Evolutionary conservation across 2,329 filamentous ascomycete species (phyloP).

Genomic region (Pleurostoma richardsiae): DNA sequence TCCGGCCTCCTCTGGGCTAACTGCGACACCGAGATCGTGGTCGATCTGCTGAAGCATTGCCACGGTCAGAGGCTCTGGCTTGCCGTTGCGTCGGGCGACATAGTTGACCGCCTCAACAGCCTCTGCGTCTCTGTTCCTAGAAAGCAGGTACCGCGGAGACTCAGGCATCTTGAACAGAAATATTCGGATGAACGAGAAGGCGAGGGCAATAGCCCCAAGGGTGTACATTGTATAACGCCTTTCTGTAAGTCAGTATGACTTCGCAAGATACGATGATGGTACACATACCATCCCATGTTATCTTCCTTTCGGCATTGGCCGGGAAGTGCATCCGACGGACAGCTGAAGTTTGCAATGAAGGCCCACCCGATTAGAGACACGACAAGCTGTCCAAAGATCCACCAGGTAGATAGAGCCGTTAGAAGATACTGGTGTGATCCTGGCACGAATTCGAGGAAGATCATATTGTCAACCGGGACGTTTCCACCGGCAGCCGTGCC

Average conservation of each 20-base stretch:
- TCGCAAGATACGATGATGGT: too few species aligned
- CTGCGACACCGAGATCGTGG: background rate
- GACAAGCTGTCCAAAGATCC: conserved; percentile 45
- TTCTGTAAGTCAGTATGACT: background rate
- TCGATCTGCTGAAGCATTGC: conserved; percentile 25
- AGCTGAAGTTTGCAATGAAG: conserved; percentile 34
- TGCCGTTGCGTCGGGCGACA: conserved; percentile 32
- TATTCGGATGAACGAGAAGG: conserved; percentile 36
- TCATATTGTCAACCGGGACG: conserved; percentile 43
- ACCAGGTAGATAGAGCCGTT: conserved; percentile 38
- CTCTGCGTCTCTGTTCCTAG: conserved; percentile 36
- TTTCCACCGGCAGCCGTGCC: conserved; percentile 39
- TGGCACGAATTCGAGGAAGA: conserved; percentile 46
- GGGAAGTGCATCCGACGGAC: conserved; percentile 15
- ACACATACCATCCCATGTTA: conserved; percentile 41
- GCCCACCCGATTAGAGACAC: conserved; percentile 37
- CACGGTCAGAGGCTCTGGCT: conserved; percentile 23
- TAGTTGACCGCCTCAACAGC: conserved; percentile 40
- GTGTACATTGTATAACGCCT: conserved; percentile 36
- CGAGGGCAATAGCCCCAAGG: conserved; percentile 34
- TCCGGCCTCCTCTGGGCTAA: background rate
- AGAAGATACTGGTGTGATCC: conserved; percentile 40
- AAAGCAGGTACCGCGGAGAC: conserved; percentile 40
- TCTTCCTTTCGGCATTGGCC: conserved; percentile 28
- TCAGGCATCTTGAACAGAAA: conserved; percentile 39